Percentiles rank a stretch among this genome's conserved stretches.
phyloP scores from a whole-genome alignment of 108 stramenopile species.

The Conticribra weissflogii region DNA sequence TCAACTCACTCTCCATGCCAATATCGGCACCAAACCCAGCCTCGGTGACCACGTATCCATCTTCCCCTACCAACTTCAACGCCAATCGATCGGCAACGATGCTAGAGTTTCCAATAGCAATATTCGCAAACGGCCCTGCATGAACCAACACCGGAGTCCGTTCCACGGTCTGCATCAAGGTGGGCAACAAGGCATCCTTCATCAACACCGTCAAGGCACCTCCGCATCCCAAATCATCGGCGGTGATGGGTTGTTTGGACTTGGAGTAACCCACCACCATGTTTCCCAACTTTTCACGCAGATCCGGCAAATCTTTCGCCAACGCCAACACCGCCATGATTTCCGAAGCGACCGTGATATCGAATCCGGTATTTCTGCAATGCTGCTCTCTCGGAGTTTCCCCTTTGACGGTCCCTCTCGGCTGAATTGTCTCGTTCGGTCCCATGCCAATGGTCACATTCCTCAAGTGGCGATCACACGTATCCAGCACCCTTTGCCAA shows the following conservation, averaged over 20 bases:
- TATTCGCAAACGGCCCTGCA: slow-evolving; percentile 97
- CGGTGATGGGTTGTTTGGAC: slow-evolving; percentile 79
- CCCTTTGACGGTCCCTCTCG: slow-evolving; percentile 51
- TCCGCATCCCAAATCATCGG: slow-evolving; percentile 97
- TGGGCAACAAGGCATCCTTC: slow-evolving; percentile 96
- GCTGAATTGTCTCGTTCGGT: slow-evolving; percentile 83
- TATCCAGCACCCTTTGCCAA: slow-evolving; percentile 97
- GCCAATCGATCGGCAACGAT: slow-evolving; percentile 97
- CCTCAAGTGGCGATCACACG: slow-evolving; percentile 96
- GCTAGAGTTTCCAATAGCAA: slow-evolving; percentile 95
- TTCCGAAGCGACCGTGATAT: slow-evolving; percentile 98
- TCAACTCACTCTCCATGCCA: slow-evolving; percentile 87
- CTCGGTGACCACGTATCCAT: slow-evolving; percentile 97
- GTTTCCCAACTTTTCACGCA: slow-evolving; percentile 90
- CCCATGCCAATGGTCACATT: slow-evolving; percentile 84
- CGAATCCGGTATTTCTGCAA: slow-evolving; percentile 91
- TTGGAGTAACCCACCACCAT: slow-evolving; percentile 94
- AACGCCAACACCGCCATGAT: slow-evolving; percentile 98
- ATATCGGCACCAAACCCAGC: slow-evolving; percentile 99
- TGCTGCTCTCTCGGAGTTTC: slow-evolving; percentile 65
- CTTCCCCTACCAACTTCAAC: slow-evolving; percentile 87
- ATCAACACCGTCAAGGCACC: slow-evolving; percentile 97
- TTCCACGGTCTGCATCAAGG: slow-evolving; percentile 98
- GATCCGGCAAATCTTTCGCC: slow-evolving; percentile 85
- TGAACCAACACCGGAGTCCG: slow-evolving; percentile 97